These are phyloP conservation scores for Chalara sp. DNA, from an alignment of 2,329 filamentous ascomycete species.

Conservation along the genomic window DNA sequence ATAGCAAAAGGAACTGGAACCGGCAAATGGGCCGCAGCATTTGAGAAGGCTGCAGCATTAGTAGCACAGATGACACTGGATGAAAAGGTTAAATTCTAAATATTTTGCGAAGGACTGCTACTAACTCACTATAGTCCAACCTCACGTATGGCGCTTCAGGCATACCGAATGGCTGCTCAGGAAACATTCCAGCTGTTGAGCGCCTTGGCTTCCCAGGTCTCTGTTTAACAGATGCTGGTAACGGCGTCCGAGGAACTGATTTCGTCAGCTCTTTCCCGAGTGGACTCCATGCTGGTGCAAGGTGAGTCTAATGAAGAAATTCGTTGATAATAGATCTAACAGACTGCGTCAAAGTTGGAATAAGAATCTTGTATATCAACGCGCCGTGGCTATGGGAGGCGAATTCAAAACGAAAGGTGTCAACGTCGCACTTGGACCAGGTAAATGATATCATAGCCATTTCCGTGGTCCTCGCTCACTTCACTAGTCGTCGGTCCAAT, in stretches of 20 bases:
- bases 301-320: neutral
- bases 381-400: slow-evolving; percentile 63
- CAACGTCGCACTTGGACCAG: slow-evolving; percentile 59
- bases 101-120: neutral
- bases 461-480: neutral
- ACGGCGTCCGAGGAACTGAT: slow-evolving; percentile 35
- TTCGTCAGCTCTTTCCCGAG: slow-evolving; percentile 59
- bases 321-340: too few species aligned
- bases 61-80: slow-evolving; percentile 70
- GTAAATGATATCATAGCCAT: neutral
- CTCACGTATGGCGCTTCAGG: slow-evolving; percentile 1
- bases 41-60: slow-evolving; percentile 58
- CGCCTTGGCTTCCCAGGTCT: slow-evolving; percentile 16
- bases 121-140: slow-evolving; percentile 29
- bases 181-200: slow-evolving; percentile 11
- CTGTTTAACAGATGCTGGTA: slow-evolving; percentile 18
- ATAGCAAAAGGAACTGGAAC: neutral
- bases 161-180: slow-evolving; percentile 6
- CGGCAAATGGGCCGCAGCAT: slow-evolving; percentile 56
- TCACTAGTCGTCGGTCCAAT: slow-evolving; percentile 52
- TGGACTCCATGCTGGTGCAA: slow-evolving; percentile 62
- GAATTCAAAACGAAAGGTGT: slow-evolving; percentile 69
- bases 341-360: slow-evolving; percentile 42
- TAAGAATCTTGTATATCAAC: slow-evolving; percentile 54
- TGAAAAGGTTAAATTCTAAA: slow-evolving; percentile 45